These are phyloP conservation scores for Pleurotus citrinopileatus DNA, from an alignment of 768 basidiomycete species.

Conservation along the genomic window DNA sequence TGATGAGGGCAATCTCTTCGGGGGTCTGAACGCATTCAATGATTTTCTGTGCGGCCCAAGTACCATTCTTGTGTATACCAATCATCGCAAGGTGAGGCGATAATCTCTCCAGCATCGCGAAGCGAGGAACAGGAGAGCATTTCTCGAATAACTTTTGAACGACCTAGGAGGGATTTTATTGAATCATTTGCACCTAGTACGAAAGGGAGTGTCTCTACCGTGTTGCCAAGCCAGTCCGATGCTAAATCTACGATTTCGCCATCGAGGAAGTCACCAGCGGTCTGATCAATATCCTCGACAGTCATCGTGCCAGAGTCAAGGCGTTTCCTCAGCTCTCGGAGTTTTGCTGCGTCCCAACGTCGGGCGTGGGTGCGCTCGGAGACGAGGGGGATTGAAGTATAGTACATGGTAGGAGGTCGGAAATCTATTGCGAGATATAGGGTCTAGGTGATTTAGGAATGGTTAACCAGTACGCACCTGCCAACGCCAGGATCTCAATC, in stretches of 20 bases:
- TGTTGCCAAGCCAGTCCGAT: constrained; percentile 98
- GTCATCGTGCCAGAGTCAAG: constrained; percentile 88
- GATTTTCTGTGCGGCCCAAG: constrained; percentile 99
- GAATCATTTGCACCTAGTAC: constrained; percentile 7
- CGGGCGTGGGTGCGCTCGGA: constrained; percentile 83
- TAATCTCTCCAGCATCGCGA: constrained; percentile 92
- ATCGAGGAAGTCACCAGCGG: constrained; percentile 88
- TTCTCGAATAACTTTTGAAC: constrained; percentile 97
- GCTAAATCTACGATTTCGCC: constrained; percentile 94
- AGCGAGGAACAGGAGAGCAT: constrained; percentile 72
- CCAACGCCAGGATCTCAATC: constrained; percentile 78
- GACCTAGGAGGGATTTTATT: constrained; percentile 44
- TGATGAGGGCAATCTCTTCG: constrained; percentile 83
- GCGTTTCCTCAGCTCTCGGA: constrained; percentile 92
- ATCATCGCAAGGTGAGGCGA: constrained; percentile 94
- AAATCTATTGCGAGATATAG: constrained; percentile 59
- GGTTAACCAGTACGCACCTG: constrained; percentile 53
- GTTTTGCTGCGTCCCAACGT: constrained; percentile 89
- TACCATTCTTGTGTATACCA: constrained; percentile 99
- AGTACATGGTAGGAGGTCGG: constrained; percentile 92
- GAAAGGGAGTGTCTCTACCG: constrained; percentile 42
- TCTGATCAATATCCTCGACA: constrained; percentile 84
- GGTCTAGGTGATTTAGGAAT: constrained; percentile 3
- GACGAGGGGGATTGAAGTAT: constrained; percentile 90
- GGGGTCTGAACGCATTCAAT: constrained; percentile 90